phyloP scores from a whole-genome alignment of 2,329 filamentous ascomycete species.

The Alternaria tenuissima region DNA sequence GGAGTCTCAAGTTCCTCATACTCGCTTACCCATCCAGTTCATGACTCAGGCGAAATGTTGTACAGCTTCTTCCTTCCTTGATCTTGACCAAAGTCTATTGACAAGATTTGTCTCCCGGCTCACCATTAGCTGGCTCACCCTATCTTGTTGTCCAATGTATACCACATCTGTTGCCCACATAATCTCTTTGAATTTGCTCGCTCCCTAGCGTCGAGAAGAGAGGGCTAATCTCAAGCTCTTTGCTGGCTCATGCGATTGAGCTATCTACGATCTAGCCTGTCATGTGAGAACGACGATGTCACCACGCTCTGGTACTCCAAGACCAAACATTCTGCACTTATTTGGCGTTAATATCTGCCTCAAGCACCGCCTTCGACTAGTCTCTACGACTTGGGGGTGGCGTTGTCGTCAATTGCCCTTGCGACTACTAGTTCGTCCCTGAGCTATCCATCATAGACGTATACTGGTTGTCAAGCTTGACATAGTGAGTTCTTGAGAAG shows the following conservation, averaged over 20 bases:
- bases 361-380: no score
- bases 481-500: conserved; percentile 29
- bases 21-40: neutral
- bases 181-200: conserved; percentile 19
- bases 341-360: no score
- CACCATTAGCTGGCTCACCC: conserved; percentile 39
- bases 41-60: conserved; percentile 25
- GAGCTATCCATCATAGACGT: conserved; percentile 35
- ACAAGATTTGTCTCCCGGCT: conserved; percentile 36
- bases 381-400: no score
- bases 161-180: conserved; percentile 20
- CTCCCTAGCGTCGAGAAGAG: conserved; percentile 35
- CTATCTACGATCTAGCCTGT: neutral
- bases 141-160: conserved; percentile 29
- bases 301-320: no score
- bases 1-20: conserved; percentile 6
- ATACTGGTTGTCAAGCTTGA: conserved; percentile 39
- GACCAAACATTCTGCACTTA: no score
- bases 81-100: conserved; percentile 20
- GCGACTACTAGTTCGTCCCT: no score
- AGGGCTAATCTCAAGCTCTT: conserved; percentile 16
- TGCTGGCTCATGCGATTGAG: conserved; percentile 20
- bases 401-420: no score
- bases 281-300: no score
- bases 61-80: conserved; percentile 33